Conservation (phyloP, 176 grass and related monocot genomes). For the Puya raimondii region DNA sequence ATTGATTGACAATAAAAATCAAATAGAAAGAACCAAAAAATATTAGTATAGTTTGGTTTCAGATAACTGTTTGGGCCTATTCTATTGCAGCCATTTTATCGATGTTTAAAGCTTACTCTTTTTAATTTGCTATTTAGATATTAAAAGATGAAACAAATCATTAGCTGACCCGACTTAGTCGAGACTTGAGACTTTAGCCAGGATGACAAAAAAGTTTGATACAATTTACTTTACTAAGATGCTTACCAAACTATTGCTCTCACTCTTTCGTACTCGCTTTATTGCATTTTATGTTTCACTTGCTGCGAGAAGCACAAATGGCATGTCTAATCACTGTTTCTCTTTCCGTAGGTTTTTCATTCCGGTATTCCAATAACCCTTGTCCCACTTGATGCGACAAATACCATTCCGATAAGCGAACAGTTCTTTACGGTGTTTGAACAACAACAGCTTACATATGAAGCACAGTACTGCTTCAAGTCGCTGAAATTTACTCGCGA, state of each 20-base stretch:
- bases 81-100: too few relatives aligned
- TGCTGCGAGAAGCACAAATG: background rate
- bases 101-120: too few relatives aligned
- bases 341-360: slow-evolving; percentile 46
- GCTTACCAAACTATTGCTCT: too few relatives aligned
- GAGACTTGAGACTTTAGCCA: too few relatives aligned
- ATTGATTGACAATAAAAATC: background rate
- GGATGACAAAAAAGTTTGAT: too few relatives aligned
- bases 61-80: too few relatives aligned
- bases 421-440: slow-evolving; percentile 62
- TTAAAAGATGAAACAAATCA: background rate
- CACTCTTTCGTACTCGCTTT: too few relatives aligned
- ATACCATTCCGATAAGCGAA: slow-evolving; percentile 69
- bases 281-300: background rate
- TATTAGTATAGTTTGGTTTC: background rate
- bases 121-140: background rate
- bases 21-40: background rate
- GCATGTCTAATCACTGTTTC: background rate
- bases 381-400: slow-evolving; percentile 86
- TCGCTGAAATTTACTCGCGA: slow-evolving; percentile 74
- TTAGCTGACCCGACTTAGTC: too few relatives aligned
- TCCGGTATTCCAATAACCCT: slow-evolving; percentile 78
- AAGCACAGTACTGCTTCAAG: slow-evolving; percentile 63
- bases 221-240: too few relatives aligned
- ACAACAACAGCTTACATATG: slow-evolving; percentile 47